These are phyloP conservation scores for Carex scoparia DNA, from an alignment of 176 grass and related monocot genomes.

Conservation along the genomic window DNA sequence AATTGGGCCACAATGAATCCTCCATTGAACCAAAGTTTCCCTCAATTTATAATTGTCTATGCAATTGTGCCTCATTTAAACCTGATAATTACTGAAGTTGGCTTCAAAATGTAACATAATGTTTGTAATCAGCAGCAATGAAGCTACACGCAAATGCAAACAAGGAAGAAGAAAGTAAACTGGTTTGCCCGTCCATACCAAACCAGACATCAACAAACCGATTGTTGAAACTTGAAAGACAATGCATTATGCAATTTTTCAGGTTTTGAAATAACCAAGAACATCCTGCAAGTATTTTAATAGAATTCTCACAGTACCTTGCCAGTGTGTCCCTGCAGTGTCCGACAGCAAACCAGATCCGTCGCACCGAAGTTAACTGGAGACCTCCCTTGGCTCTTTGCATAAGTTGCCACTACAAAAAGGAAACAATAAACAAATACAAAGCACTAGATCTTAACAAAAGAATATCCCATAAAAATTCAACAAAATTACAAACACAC, in stretches of 20 bases:
- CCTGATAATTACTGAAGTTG: background rate
- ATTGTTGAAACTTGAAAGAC: background rate
- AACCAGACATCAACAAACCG: background rate
- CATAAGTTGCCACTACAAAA: conserved; percentile 69
- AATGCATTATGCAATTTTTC: background rate
- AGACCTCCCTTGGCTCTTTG: conserved; percentile 55
- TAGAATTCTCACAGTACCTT: conserved; percentile 46
- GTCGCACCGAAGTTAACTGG: conserved; percentile 67
- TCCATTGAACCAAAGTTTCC: background rate
- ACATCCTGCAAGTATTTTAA: background rate
- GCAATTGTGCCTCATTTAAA: background rate
- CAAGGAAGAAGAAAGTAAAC: background rate
- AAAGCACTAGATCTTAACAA: background rate
- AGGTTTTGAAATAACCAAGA: background rate
- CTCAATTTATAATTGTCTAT: background rate
- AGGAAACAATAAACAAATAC: background rate
- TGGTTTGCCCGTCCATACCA: background rate
- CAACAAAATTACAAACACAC: background rate
- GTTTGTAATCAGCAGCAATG: background rate
- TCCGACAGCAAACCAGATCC: conserved; percentile 98
- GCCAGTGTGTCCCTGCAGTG: conserved; percentile 83
- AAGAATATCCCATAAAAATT: background rate
- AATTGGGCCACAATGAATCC: background rate
- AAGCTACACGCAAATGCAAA: background rate
- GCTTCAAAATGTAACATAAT: background rate